Base-by-base conservation (phyloP, 805 yeast species). In the Lipomyces sp. region DNA sequence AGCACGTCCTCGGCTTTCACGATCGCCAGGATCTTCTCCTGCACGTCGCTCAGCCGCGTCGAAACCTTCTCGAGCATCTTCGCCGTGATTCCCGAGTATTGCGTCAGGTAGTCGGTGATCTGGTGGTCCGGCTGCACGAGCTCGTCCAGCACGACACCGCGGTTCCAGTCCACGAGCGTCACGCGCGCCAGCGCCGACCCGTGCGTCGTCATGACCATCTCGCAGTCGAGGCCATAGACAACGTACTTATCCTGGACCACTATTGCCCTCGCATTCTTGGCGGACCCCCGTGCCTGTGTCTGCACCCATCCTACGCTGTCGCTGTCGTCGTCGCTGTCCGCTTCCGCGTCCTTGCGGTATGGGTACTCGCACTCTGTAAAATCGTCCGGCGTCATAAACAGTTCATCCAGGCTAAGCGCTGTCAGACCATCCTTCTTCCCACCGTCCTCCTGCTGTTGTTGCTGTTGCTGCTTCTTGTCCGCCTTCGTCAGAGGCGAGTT, bases 171-270 rank as follows among this genome's bases (percentile, higher is more conserved):
- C 1, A 89, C 77, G 8, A 93, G 58, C 1, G 96, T 85, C 0
- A 86, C 79, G 46, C 97, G 74, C 0, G 98, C 81, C 36, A 91
- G 71, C 1, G 80, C 95, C 37, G 76, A 74, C 10, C 88, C 89
- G 1, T 62, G 55, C 0, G 71, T 77, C 0, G 90, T 68, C 51
- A 75, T 69, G 65, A 96, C 88, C 88, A 91, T 93, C 68, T 91
- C 98, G 72, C 98, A 93, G 68, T 91, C 98, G 18, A 93, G 58
- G 0, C 95, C 93, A 69, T 79, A 87, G 0, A 84, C 53, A 10
- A 38, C 18, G 26, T 46, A 49, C 14, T 42, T 44, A 11, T 34
- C 56, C 39, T 55, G 53, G 16, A 44, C 53, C 21, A 51, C 16
- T 13, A 24, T 37, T 32, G 46, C 16, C 14, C 39, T 39, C 18